Evolutionary conservation across 129 eudicot genomes (phyloP).

Genomic region (Chrysanthemum makinoi): DNA sequence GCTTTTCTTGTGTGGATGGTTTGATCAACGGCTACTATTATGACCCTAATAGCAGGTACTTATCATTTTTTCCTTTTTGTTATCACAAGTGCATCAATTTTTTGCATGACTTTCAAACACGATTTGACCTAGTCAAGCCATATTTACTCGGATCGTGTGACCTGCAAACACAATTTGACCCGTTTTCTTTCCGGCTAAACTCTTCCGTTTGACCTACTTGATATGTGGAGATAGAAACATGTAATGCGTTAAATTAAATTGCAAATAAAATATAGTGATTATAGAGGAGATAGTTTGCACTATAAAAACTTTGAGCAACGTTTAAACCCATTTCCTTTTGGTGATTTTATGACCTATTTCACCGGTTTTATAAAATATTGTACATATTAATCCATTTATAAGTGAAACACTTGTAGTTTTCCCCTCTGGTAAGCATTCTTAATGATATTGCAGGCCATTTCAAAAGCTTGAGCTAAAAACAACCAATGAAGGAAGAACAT

Average conservation of each 20-base stretch:
- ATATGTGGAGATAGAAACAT: too few relatives aligned
- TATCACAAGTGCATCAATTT: not conserved
- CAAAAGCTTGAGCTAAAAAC: slow-evolving; percentile 87
- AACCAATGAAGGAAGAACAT: slow-evolving; percentile 63
- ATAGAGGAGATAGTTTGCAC: too few relatives aligned
- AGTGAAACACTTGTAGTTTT: not conserved
- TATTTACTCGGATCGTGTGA: too few relatives aligned
- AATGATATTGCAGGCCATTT: slow-evolving; percentile 59
- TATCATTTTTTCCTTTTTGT: not conserved
- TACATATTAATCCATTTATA: too few relatives aligned
- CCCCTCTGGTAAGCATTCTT: not conserved
- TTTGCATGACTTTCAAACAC: not conserved
- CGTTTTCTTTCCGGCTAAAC: too few relatives aligned
- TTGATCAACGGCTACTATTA: slow-evolving; percentile 90
- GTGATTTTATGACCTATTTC: not conserved
- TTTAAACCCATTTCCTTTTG: not conserved
- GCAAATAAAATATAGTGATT: too few relatives aligned
- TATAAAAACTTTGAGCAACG: too few relatives aligned
- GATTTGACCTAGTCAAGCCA: not conserved
- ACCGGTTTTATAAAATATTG: not conserved
- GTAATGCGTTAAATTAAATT: too few relatives aligned
- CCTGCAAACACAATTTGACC: too few relatives aligned
- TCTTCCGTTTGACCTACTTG: too few relatives aligned
- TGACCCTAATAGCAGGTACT: slow-evolving; percentile 98
- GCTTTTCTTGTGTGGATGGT: slow-evolving; percentile 94